These are phyloP conservation scores for Heterobasidion parviporum DNA, from an alignment of 1,284 basidiomycete genomes.

Conservation along the genomic window DNA sequence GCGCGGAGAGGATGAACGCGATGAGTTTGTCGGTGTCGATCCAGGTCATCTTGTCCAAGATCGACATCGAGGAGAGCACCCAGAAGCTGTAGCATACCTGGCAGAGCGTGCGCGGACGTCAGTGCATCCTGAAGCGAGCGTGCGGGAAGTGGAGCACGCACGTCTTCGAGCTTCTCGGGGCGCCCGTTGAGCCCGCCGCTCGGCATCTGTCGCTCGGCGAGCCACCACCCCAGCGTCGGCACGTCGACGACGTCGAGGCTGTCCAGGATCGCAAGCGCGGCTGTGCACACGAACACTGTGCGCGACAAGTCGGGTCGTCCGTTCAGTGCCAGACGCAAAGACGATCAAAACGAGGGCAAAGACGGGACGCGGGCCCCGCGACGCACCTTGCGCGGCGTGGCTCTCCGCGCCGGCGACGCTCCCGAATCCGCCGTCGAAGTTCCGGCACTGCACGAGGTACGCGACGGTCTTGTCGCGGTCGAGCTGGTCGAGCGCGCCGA, in stretches of 20 bases:
- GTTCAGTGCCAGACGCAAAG: too few relatives aligned
- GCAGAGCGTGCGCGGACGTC: background rate
- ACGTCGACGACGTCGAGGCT: constrained; percentile 71
- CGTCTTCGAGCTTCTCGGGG: constrained; percentile 97
- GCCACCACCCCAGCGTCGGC: constrained; percentile 82
- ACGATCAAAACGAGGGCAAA: background rate
- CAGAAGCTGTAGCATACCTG: constrained; percentile 98
- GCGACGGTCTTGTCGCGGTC: constrained; percentile 60
- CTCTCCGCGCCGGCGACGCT: constrained; percentile 80
- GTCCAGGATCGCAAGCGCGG: constrained; percentile 81
- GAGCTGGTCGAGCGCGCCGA: constrained; percentile 61
- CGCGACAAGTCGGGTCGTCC: background rate
- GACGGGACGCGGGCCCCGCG: background rate
- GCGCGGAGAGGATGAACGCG: constrained; percentile 82
- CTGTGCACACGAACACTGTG: constrained; percentile 85
- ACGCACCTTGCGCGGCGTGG: constrained; percentile 83
- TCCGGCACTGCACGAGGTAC: constrained; percentile 75
- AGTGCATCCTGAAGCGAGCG: background rate
- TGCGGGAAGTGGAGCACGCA: constrained; percentile 26
- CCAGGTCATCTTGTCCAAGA: constrained; percentile 82
- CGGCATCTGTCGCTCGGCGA: constrained; percentile 87
- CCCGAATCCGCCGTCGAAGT: constrained; percentile 97
- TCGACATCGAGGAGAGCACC: constrained; percentile 87
- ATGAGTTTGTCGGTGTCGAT: constrained; percentile 82
- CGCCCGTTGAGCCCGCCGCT: constrained; percentile 93